Evolutionary conservation across 495 filamentous ascomycete species (phyloP).

Genomic region (Rhizodiscina lignyota): DNA sequence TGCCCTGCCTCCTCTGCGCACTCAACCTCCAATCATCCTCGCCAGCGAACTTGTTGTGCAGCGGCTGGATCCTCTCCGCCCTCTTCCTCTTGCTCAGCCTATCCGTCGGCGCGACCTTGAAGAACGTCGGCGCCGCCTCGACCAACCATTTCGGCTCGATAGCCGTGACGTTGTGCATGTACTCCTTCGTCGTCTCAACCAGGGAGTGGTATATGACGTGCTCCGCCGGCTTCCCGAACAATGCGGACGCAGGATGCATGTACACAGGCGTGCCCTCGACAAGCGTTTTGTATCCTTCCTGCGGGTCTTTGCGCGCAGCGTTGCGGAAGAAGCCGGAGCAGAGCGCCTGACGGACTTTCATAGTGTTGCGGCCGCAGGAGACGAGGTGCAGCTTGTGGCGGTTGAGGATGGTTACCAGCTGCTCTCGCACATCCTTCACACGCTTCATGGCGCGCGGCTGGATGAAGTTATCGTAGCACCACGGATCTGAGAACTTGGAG

Average conservation of each 20-base stretch:
- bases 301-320: slow-evolving; percentile 83
- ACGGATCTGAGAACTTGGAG: slow-evolving; percentile 62
- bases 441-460: slow-evolving; percentile 76
- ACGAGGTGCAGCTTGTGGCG: slow-evolving; percentile 69
- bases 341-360: slow-evolving; percentile 77
- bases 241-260: slow-evolving; percentile 74
- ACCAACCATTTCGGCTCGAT: slow-evolving; percentile 92
- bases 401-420: slow-evolving; percentile 84
- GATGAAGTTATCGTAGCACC: slow-evolving; percentile 98
- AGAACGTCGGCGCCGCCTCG: slow-evolving; percentile 91
- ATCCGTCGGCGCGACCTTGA: slow-evolving; percentile 89
- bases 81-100: slow-evolving; percentile 80
- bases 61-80: slow-evolving; percentile 82
- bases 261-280: slow-evolving; percentile 91
- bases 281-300: slow-evolving; percentile 92
- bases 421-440: slow-evolving; percentile 80
- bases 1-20: slow-evolving; percentile 72
- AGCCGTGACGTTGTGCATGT: slow-evolving; percentile 82
- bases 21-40: slow-evolving; percentile 90
- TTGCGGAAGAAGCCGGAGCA: slow-evolving; percentile 95
- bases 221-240: slow-evolving; percentile 92
- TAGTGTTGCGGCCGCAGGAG: slow-evolving; percentile 72
- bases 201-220: slow-evolving; percentile 86
- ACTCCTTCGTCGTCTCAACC: slow-evolving; percentile 88
- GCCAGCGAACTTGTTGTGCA: slow-evolving; percentile 81